phyloP scores from a whole-genome alignment of 2,329 filamentous ascomycete species.

The Aspergillus pseudonomiae region DNA sequence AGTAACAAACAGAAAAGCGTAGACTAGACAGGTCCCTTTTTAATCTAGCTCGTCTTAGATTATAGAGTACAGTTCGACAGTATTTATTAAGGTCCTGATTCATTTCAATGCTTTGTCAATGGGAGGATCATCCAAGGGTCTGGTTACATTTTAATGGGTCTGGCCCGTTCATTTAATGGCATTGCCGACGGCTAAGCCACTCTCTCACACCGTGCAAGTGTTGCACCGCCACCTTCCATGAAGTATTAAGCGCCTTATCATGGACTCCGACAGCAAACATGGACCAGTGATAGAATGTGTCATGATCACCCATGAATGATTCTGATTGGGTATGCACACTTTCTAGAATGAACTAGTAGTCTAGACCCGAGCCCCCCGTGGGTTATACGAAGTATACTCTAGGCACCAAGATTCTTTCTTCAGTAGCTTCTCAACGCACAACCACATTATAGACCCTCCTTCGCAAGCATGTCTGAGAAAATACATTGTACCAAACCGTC shows the following conservation, averaged over 20 bases:
- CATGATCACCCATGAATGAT: background rate
- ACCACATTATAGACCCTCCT: slow-evolving; percentile 49
- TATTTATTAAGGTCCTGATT: background rate
- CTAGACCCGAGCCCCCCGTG: background rate
- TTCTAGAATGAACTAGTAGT: background rate
- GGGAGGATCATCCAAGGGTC: background rate
- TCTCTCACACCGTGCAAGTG: slow-evolving; percentile 2
- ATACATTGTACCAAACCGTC: background rate
- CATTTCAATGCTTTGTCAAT: background rate
- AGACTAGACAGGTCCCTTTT: background rate
- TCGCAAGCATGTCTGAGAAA: slow-evolving; percentile 52
- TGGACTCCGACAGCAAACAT: background rate
- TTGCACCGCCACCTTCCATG: slow-evolving; percentile 22
- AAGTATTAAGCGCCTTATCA: background rate
- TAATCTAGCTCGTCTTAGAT: background rate
- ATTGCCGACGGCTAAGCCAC: slow-evolving; percentile 17
- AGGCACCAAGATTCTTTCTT: slow-evolving; percentile 10
- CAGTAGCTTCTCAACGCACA: background rate
- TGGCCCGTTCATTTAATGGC: background rate
- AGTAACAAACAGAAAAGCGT: background rate
- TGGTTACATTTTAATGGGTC: slow-evolving; percentile 2
- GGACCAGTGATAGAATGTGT: background rate
- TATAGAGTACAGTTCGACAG: background rate
- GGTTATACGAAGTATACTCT: background rate
- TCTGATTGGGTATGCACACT: background rate